Evolutionary conservation across 2,329 filamentous ascomycete species (phyloP).

Genomic region (Microcera coccophila): DNA sequence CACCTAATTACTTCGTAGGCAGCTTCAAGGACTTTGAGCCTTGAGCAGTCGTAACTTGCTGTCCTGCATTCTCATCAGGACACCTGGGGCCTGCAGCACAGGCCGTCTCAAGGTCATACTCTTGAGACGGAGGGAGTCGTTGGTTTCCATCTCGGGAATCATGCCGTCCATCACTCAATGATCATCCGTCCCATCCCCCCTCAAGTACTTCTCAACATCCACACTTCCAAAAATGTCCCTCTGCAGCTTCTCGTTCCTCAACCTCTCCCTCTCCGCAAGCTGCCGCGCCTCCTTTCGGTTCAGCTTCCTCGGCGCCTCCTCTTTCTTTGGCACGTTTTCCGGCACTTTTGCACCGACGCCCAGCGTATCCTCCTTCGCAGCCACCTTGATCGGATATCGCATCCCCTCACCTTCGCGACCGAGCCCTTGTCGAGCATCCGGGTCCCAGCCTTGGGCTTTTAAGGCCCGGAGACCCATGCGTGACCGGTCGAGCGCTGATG

Average conservation of each 20-base stretch:
- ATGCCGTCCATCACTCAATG: too few species aligned
- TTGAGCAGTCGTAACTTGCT: too few species aligned
- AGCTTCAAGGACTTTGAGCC: too few species aligned
- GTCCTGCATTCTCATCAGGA: too few species aligned
- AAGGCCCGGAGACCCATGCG: slow-evolving; percentile 67
- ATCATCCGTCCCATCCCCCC: slow-evolving; percentile 34
- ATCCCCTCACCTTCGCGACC: slow-evolving; percentile 70
- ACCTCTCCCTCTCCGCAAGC: slow-evolving; percentile 58
- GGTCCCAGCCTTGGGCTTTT: slow-evolving; percentile 67
- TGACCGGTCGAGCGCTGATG: slow-evolving; percentile 65
- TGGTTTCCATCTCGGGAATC: too few species aligned
- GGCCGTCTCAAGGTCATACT: too few species aligned
- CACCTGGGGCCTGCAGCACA: too few species aligned
- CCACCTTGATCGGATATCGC: slow-evolving; percentile 68
- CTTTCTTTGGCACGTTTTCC: slow-evolving; percentile 37
- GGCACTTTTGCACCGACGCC: slow-evolving; percentile 61
- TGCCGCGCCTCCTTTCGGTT: slow-evolving; percentile 69
- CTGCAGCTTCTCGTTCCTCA: slow-evolving; percentile 59
- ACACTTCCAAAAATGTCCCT: slow-evolving; percentile 69
- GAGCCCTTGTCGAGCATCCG: slow-evolving; percentile 67
- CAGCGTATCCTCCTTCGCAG: slow-evolving; percentile 67
- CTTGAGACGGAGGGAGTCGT: too few species aligned
- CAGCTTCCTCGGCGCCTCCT: slow-evolving; percentile 48
- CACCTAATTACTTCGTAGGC: too few species aligned
- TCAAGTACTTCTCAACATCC: slow-evolving; percentile 73